Evolutionary conservation across 352 stramenopile genomes (phyloP).

Genomic region (Globisporangium emineosum): DNA sequence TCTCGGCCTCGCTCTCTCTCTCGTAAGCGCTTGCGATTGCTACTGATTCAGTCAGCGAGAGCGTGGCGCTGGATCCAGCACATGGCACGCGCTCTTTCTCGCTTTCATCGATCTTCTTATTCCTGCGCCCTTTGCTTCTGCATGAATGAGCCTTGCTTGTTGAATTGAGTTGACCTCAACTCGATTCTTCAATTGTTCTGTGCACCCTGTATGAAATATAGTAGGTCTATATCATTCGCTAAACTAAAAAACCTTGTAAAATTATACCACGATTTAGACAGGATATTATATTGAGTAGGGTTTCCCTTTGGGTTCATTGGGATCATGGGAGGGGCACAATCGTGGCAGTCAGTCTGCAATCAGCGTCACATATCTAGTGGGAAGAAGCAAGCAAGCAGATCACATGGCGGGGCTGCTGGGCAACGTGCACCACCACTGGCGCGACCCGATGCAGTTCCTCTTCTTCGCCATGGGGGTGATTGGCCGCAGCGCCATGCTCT

Average conservation of each 20-base stretch:
- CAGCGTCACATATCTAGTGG: background rate
- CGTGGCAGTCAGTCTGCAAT: conserved; percentile 5
- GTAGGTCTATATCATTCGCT: no score
- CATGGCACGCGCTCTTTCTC: background rate
- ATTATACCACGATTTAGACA: background rate
- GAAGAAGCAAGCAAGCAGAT: background rate
- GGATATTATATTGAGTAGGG: conserved; percentile 11
- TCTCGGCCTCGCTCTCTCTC: background rate
- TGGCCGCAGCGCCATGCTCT: conserved; percentile 33
- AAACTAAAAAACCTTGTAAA: no score
- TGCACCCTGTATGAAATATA: no score
- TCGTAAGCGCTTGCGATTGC: background rate
- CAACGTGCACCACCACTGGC: conserved; percentile 33
- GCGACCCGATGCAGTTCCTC: conserved; percentile 46
- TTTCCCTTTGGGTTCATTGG: conserved; percentile 12
- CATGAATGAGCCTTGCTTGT: no score
- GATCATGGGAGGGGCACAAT: no score
- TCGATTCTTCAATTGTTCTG: no score
- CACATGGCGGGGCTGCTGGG: conserved; percentile 4
- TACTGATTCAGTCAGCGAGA: background rate
- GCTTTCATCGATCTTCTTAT: background rate
- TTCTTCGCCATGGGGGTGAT: conserved; percentile 35
- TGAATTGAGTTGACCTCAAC: no score
- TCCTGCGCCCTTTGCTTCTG: no score
- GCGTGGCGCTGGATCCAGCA: background rate